A percentile compares a stretch with the other conserved stretches of the same genome.
Evolutionary conservation across 225 moss, liverwort and hornwort genomes (phyloP).

Genomic region (Bryum argenteum): DNA sequence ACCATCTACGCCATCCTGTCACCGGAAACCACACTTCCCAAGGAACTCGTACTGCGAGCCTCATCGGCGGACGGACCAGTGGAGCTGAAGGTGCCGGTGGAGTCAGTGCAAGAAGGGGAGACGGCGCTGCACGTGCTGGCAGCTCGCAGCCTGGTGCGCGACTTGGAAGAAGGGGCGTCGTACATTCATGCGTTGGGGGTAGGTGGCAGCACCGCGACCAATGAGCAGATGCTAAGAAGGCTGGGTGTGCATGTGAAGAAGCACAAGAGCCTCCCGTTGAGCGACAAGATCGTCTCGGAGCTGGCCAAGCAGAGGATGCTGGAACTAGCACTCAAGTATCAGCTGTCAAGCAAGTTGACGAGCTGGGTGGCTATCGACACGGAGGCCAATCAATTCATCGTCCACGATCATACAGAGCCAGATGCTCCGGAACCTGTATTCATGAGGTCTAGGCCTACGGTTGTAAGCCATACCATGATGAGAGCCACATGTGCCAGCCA

Average conservation of each 20-base stretch:
- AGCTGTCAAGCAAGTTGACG: conserved; percentile 36
- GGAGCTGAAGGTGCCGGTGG: conserved; percentile 46
- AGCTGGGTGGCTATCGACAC: conserved; percentile 53
- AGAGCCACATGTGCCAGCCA: too few species aligned
- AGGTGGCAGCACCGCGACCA: neutral
- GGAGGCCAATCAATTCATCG: conserved; percentile 11
- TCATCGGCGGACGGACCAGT: conserved; percentile 41
- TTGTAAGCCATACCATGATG: too few species aligned
- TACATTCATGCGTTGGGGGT: conserved; percentile 30
- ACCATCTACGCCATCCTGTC: conserved; percentile 42
- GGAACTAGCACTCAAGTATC: conserved; percentile 37
- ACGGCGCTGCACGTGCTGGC: conserved; percentile 52
- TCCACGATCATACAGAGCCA: neutral
- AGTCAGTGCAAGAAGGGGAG: conserved; percentile 34
- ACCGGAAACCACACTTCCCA: conserved; percentile 19
- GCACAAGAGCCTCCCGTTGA: conserved; percentile 22
- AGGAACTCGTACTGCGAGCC: conserved; percentile 41
- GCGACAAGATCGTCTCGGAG: neutral
- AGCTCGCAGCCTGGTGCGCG: conserved; percentile 46
- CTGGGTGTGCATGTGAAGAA: conserved; percentile 30
- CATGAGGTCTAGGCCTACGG: too few species aligned
- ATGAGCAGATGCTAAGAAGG: conserved; percentile 31
- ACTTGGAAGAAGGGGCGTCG: conserved; percentile 59
- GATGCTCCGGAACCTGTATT: neutral
- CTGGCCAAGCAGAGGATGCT: conserved; percentile 33